Evolutionary conservation across 2,329 filamentous ascomycete genomes (phyloP), one percentile per base, ranked within the genome.

Genomic region (Epichloe amarillans): DNA sequence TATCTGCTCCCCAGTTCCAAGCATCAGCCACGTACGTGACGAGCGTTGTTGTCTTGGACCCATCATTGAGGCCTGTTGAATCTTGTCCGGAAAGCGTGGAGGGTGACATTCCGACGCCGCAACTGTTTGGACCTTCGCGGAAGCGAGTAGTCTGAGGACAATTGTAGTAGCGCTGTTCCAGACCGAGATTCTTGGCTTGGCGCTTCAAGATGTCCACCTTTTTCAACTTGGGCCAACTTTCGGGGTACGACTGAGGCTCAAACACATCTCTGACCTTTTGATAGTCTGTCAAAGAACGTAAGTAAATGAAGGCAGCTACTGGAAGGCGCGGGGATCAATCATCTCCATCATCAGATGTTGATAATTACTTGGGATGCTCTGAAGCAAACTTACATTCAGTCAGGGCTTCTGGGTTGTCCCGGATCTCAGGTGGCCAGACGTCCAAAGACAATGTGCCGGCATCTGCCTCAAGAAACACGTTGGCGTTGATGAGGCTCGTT

Each of bases 1-100:
- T 77, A 58, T 86, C 81, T 12, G 82, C 79, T 8, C 82, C 83
- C 79, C 80, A 83, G 58, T 84, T 83, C 82, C 81, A 85, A 2
- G 83, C 81, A 61, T 86, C 82, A 7, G 78, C 73, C 7, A 86
- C 66, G 57, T 86, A 86, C 0, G 82, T 86, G 38, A 83, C 79
- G 1, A 81, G 68, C 0, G 78, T 83, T 11, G 76, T 82, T 17
- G 74, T 83, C 64, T 84, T 85, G 33, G 79, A 83, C 2, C 80
- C 80, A 61, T 86, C 82, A 56, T 86, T 85, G 52, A 83, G 57
- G 1, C 82, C 82, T 0, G 80, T 84, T 39, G 64, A 65, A 56
- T 86, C 82, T 62, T 82, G 78, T 1, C 82, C 82, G 0, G 77
- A 78, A 21, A 81, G 66, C 0, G 73, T 72, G 1, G 79, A 83